These are phyloP conservation scores for Yamadazyma epiphylla DNA, from an alignment of 1,139 yeast species.

Conservation along the genomic window DNA sequence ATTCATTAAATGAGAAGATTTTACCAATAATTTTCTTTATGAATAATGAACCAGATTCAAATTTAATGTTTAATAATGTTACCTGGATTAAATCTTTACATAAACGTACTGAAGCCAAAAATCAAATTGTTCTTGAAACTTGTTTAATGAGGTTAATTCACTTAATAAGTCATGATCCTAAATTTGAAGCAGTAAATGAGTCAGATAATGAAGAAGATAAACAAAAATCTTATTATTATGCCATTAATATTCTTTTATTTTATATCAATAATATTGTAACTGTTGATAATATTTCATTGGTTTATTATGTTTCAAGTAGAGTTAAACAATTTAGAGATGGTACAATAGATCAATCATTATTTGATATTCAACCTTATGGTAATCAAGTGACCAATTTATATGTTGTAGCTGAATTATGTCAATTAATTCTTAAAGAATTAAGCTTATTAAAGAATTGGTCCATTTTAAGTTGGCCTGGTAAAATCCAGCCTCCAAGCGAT, in stretches of 20 bases:
- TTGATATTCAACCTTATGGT: slow-evolving; percentile 22
- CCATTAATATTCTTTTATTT: slow-evolving; percentile 56
- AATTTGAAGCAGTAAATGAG: slow-evolving; percentile 43
- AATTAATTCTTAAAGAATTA: slow-evolving; percentile 56
- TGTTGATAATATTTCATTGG: slow-evolving; percentile 64
- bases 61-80: slow-evolving; percentile 46
- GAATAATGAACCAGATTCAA: slow-evolving; percentile 67
- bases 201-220: slow-evolving; percentile 8
- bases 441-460: slow-evolving; percentile 65
- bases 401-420: slow-evolving; percentile 69
- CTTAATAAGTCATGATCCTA: slow-evolving; percentile 72
- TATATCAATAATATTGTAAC: slow-evolving; percentile 60
- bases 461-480: slow-evolving; percentile 79
- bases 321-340: slow-evolving; percentile 76
- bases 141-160: slow-evolving; percentile 67
- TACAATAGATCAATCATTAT: slow-evolving; percentile 32
- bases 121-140: slow-evolving; percentile 54
- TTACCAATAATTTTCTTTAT: slow-evolving; percentile 65
- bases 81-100: slow-evolving; percentile 75
- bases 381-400: slow-evolving; percentile 45
- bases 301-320: slow-evolving; percentile 75
- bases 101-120: slow-evolving; percentile 37
- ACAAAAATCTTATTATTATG: slow-evolving; percentile 44
- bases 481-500: slow-evolving; percentile 62
- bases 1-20: slow-evolving; percentile 59